Conservation (phyloP, 2,329 filamentous ascomycete genomes). For the Fusarium burgessii region DNA sequence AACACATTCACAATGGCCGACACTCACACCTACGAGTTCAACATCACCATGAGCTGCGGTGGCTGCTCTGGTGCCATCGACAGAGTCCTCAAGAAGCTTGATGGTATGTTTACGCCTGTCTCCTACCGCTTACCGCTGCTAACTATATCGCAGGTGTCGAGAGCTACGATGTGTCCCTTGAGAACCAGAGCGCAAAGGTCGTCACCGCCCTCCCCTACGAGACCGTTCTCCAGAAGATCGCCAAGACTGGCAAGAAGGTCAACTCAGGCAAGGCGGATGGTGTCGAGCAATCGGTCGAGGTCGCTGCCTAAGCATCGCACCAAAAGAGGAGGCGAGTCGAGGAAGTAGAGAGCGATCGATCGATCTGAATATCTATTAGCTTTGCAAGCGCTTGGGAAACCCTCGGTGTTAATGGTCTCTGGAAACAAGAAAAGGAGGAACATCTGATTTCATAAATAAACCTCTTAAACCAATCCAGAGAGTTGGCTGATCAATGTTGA, state of each 20-base stretch:
- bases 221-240: constrained; percentile 86
- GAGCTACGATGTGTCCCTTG: constrained; percentile 87
- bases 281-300: constrained; percentile 63
- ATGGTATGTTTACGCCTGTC: constrained; percentile 68
- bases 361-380: constrained; percentile 37
- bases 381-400: constrained; percentile 31
- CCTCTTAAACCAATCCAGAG: constrained; percentile 21
- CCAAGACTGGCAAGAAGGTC: constrained; percentile 95
- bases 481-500: not conserved
- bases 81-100: constrained; percentile 90
- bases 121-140: not conserved
- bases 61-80: constrained; percentile 96
- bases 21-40: constrained; percentile 93
- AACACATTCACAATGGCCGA: constrained; percentile 70
- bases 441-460: constrained; percentile 28
- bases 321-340: constrained; percentile 4
- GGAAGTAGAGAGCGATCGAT: constrained; percentile 5
- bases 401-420: constrained; percentile 38
- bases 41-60: constrained; percentile 92
- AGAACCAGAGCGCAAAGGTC: constrained; percentile 84
- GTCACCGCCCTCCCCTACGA: constrained; percentile 80
- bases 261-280: constrained; percentile 81
- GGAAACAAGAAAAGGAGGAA: constrained; percentile 29
- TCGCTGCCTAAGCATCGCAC: constrained; percentile 48
- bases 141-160: constrained; percentile 75